These are phyloP conservation scores for Metschnikowia amazonensis DNA, from an alignment of 805 yeast genomes.

Conservation along the genomic window DNA sequence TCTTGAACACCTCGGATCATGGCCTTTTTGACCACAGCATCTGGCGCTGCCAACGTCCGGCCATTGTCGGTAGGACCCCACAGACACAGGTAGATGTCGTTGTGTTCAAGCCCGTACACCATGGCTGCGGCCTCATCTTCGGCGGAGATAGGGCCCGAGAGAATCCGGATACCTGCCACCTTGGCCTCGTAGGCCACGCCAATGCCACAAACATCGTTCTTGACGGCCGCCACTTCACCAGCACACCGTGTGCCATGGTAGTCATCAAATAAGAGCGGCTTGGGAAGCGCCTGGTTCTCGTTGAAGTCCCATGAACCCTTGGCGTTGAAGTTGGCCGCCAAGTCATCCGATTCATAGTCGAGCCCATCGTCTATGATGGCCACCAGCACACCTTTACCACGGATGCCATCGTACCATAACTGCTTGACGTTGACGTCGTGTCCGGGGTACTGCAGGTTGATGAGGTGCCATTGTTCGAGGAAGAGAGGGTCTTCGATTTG, in stretches of 20 bases:
- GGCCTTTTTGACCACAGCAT: constrained; percentile 71
- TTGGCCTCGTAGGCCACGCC: constrained; percentile 90
- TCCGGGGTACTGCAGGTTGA: constrained; percentile 69
- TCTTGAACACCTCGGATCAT: constrained; percentile 77
- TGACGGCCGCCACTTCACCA: constrained; percentile 91
- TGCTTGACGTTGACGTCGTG: constrained; percentile 84
- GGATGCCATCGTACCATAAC: constrained; percentile 76
- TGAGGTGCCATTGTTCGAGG: constrained; percentile 84
- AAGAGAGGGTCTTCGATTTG: constrained; percentile 82
- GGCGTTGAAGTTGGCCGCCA: constrained; percentile 60
- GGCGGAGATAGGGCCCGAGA: constrained; percentile 73
- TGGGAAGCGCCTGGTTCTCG: constrained; percentile 67
- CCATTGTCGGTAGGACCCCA: constrained; percentile 99
- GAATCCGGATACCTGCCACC: constrained; percentile 86
- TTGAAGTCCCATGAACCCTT: constrained; percentile 95
- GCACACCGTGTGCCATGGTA: constrained; percentile 98
- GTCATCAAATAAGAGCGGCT: constrained; percentile 77
- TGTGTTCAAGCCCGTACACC: constrained; percentile 72
- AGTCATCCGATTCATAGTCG: constrained; percentile 75
- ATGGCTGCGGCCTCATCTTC: constrained; percentile 92
- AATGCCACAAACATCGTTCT: constrained; percentile 86
- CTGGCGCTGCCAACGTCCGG: constrained; percentile 78
- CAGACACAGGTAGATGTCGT: constrained; percentile 93
- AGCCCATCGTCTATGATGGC: constrained; percentile 95
- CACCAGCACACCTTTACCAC: constrained; percentile 78